Evolutionary conservation across 2,329 filamentous ascomycete genomes (phyloP).

Genomic region (Alternaria arborescens): DNA sequence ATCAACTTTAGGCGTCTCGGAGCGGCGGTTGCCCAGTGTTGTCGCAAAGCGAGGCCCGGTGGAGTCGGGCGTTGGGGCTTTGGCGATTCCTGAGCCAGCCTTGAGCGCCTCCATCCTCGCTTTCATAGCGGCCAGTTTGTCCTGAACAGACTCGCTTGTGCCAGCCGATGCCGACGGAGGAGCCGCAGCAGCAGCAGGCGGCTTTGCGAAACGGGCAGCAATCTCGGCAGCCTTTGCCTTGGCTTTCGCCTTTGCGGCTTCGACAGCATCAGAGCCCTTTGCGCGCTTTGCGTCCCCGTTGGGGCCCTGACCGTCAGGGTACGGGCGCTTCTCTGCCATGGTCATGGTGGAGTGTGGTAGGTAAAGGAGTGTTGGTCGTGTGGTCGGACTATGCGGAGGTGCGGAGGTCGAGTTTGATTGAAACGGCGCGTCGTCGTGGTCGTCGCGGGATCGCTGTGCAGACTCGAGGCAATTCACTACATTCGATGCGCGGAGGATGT

Average conservation of each 20-base stretch:
- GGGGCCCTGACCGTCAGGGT: constrained; percentile 45
- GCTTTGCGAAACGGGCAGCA: constrained; percentile 43
- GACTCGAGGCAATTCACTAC: neutral
- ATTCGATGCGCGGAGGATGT: neutral
- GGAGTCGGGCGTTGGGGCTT: constrained; percentile 49
- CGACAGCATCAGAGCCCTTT: constrained; percentile 49
- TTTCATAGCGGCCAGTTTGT: constrained; percentile 41
- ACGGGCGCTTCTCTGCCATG: constrained; percentile 56
- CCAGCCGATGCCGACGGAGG: constrained; percentile 23
- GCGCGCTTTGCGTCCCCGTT: constrained; percentile 47
- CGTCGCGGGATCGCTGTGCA: neutral
- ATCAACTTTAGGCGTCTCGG: constrained; percentile 49
- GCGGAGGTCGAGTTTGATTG: constrained; percentile 7
- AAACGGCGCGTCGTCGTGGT: constrained; percentile 7
- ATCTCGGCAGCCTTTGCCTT: constrained; percentile 47
- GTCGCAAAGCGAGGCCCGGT: constrained; percentile 63
- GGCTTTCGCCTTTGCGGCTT: constrained; percentile 46
- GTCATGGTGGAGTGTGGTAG: constrained; percentile 21
- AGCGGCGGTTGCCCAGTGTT: constrained; percentile 63
- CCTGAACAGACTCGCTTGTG: constrained; percentile 27
- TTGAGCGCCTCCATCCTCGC: constrained; percentile 44
- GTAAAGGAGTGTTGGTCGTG: neutral
- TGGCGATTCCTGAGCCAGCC: constrained; percentile 70
- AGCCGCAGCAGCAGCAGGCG: constrained; percentile 21
- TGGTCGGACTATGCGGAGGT: constrained; percentile 9